Evolutionary conservation across 139 green algal genomes (phyloP).

Genomic region (Astrephomene gubernaculifera): DNA sequence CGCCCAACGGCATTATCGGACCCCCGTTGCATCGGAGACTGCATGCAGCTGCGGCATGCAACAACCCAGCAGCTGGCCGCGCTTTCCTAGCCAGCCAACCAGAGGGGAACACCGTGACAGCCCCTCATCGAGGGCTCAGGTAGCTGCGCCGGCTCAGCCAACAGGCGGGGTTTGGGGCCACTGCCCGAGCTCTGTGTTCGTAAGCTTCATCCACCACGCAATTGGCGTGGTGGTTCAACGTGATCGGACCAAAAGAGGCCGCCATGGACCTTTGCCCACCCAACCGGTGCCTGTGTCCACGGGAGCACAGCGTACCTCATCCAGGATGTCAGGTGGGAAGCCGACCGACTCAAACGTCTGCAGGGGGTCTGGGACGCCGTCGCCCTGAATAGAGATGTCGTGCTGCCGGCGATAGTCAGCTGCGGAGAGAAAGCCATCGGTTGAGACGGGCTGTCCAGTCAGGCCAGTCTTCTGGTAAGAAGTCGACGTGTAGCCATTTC

Average conservation of each 20-base stretch:
- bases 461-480: constrained; percentile 18
- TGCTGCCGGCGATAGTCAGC: constrained; percentile 69
- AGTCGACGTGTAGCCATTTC: constrained; percentile 40
- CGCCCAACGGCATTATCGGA: too few species aligned
- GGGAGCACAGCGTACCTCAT: constrained; percentile 67
- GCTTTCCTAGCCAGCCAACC: too few species aligned
- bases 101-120: too few species aligned
- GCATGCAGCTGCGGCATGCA: too few species aligned
- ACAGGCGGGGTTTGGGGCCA: too few species aligned
- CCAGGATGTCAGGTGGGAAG: constrained; percentile 81
- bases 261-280: not conserved
- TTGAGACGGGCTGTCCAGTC: constrained; percentile 31
- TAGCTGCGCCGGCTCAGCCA: too few species aligned
- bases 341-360: constrained; percentile 80
- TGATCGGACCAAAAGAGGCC: not conserved
- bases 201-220: too few species aligned
- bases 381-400: constrained; percentile 71
- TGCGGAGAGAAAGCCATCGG: constrained; percentile 49
- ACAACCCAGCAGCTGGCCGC: too few species aligned
- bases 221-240: not conserved
- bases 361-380: constrained; percentile 71
- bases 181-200: too few species aligned
- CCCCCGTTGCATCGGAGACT: too few species aligned
- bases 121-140: too few species aligned
- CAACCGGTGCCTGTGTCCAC: not conserved